Percentiles rank a stretch among this genome's conserved stretches.
Conservation (phyloP, 306 rosid species). For the Neltuma alba region DNA sequence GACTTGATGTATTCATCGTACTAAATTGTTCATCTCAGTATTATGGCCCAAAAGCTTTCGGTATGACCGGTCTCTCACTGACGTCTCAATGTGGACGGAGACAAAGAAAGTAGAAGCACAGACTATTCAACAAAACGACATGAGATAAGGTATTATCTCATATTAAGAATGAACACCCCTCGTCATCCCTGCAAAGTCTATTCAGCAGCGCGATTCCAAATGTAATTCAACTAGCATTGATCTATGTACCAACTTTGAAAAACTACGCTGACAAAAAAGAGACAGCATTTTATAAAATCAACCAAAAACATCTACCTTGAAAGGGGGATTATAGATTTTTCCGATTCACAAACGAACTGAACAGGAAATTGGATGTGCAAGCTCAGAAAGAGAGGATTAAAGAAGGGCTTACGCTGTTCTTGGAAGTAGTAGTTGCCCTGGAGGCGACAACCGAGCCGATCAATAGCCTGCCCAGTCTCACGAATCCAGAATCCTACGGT, state of each 20-base stretch:
- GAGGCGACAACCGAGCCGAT: slow-evolving; percentile 82
- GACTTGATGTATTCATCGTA: not conserved
- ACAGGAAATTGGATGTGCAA: not conserved
- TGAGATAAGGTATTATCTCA: not conserved
- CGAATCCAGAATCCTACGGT: slow-evolving; percentile 84
- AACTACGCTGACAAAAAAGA: not conserved
- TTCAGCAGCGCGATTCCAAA: not conserved
- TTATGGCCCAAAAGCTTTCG: not conserved
- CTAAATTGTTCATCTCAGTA: not conserved
- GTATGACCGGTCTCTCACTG: not conserved
- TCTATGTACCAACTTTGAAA: not conserved
- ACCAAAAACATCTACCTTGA: not conserved
- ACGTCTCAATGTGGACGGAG: not conserved
- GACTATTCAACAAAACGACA: not conserved
- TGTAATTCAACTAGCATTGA: not conserved
- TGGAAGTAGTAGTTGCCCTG: slow-evolving; percentile 76
- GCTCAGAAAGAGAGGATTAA: slow-evolving; percentile 22
- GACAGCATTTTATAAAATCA: not conserved
- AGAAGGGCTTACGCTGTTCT: slow-evolving; percentile 63
- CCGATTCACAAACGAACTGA: not conserved
- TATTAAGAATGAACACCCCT: not conserved
- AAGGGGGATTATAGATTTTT: not conserved
- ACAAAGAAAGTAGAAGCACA: not conserved
- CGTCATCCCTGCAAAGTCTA: too few species aligned
- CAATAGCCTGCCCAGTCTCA: slow-evolving; percentile 84